A percentile compares a stretch with the other conserved stretches of the same genome.
phyloP scores from a whole-genome alignment of 2,329 filamentous ascomycete species.

The Parastagonospora nodorum region DNA sequence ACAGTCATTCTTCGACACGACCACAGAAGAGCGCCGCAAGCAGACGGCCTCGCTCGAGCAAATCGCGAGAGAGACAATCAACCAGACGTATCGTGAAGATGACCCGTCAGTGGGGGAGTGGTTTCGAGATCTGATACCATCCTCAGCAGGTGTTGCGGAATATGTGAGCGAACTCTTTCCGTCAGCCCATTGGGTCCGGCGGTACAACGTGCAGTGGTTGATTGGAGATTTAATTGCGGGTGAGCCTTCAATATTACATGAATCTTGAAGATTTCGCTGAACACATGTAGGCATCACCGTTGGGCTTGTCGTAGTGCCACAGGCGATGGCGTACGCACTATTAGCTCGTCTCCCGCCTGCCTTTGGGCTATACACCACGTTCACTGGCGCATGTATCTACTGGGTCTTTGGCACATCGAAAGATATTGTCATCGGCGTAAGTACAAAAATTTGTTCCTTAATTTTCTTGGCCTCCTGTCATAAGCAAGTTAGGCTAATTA shows the following conservation, averaged over 20 bases:
- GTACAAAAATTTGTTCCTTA: constrained; percentile 38
- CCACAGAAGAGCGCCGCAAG: constrained; percentile 15
- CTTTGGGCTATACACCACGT: constrained; percentile 90
- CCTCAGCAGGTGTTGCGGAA: constrained; percentile 22
- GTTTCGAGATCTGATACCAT: constrained; percentile 29
- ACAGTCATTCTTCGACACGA: constrained; percentile 19
- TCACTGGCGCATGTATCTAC: constrained; percentile 91
- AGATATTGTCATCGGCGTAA: constrained; percentile 91
- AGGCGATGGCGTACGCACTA: constrained; percentile 92
- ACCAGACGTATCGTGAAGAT: constrained; percentile 31
- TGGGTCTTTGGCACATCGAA: constrained; percentile 98
- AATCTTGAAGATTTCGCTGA: background rate
- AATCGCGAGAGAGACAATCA: constrained; percentile 26
- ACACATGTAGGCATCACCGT: constrained; percentile 59
- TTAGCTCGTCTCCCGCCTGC: constrained; percentile 77
- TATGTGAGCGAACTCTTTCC: constrained; percentile 36
- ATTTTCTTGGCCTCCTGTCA: too few species aligned
- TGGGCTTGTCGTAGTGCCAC: constrained; percentile 82
- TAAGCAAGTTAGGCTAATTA: constrained; percentile 3
- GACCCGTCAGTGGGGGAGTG: constrained; percentile 37
- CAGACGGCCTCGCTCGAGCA: constrained; percentile 17
- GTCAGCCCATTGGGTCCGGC: constrained; percentile 29
- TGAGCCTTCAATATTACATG: constrained; percentile 5
- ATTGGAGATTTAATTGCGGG: constrained; percentile 38
- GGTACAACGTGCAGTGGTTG: constrained; percentile 41